Base-by-base conservation (phyloP, 768 basidiomycete genomes). In the Suillus spraguei region DNA sequence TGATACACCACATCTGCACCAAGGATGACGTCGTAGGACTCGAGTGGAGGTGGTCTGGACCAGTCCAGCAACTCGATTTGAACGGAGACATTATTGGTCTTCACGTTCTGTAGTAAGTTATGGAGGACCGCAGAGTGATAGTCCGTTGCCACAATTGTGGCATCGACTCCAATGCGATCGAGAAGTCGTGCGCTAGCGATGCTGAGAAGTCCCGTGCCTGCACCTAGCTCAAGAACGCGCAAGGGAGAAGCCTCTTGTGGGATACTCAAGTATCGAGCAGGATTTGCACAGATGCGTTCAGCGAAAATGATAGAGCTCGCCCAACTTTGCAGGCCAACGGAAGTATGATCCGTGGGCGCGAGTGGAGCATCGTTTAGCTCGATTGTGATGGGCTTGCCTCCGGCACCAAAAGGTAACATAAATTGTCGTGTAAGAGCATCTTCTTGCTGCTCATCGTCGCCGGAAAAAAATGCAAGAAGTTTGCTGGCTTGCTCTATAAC, bases 311-410 rank as follows among this genome's bases (percentile, higher is more conserved):
- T 89, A 20, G 87, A 84, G 68, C 89, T 88, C 10, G 86, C 91
- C 92, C 93, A 94, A 69, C 90, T 93, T 74, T 94, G 92, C 50
- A 94, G 77, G 0, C 93, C 92, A 38, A 93, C 91, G 20, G 86
- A 87, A 11, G 90, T 92, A 71, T 93, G 88, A 70, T 93, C 91
- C 16, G 82, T 79, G 38, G 75, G 78, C 33, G 83, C 78, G 46
- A 91, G 76, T 1, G 88, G 83, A 1, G 85, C 90, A 68, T 94
- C 91, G 70, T 89, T 89, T 39, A 94, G 78, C 72, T 88, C 81
- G 58, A 90, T 79, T 20, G 72, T 69, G 50, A 89, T 74, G 36
- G 63, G 54, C 35, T 54, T 41, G 35, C 49, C 65, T 3, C 41
- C n/a, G 4, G 24, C 22, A 33, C 52, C 3, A 69, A 74, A 54